Percentiles rank a stretch among this genome's conserved stretches.
Conservation (phyloP, 192 early-diverging fungal genomes). For the Physocladia obscura region DNA sequence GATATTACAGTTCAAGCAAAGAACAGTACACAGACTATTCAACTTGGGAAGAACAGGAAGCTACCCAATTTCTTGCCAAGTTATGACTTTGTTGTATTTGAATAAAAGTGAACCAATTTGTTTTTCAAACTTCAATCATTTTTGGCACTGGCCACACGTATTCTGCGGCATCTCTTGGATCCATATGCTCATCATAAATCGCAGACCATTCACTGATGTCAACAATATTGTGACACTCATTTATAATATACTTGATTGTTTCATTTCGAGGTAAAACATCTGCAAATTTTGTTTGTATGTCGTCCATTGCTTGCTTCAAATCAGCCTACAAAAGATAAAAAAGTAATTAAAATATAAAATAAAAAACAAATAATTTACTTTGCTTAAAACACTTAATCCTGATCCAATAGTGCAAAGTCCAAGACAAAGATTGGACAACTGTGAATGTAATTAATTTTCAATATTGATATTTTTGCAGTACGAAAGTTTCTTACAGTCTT, state of each 20-base stretch:
- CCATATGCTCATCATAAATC: constrained; percentile 33
- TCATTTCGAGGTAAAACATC: constrained; percentile 34
- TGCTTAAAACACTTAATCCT: constrained; percentile 28
- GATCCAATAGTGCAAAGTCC: constrained; percentile 26
- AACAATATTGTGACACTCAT: constrained; percentile 20
- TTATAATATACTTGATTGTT: constrained; percentile 18
- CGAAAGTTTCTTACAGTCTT: constrained; percentile 26
- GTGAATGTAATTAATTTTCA: neutral
- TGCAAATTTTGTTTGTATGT: constrained; percentile 28
- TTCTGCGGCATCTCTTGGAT: constrained; percentile 18
- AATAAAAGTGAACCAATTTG: too few relatives aligned
- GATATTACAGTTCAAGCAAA: constrained; percentile 37
- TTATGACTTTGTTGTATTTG: too few relatives aligned
- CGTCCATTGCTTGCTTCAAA: constrained; percentile 41
- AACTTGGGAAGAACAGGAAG: constrained; percentile 33
- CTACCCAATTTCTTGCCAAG: neutral
- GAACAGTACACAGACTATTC: constrained; percentile 40
- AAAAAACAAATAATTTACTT: constrained; percentile 22
- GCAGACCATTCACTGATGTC: constrained; percentile 33
- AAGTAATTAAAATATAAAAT: neutral
- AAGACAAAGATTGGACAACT: constrained; percentile 32
- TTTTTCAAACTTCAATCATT: constrained; percentile 30
- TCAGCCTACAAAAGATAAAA: constrained; percentile 27
- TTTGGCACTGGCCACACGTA: constrained; percentile 34
- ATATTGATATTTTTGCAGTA: too few relatives aligned